Percentiles rank a stretch among this genome's conserved stretches.
phyloP scores from a whole-genome alignment of 1,284 basidiomycete species.

The Malassezia yamatoensis region DNA sequence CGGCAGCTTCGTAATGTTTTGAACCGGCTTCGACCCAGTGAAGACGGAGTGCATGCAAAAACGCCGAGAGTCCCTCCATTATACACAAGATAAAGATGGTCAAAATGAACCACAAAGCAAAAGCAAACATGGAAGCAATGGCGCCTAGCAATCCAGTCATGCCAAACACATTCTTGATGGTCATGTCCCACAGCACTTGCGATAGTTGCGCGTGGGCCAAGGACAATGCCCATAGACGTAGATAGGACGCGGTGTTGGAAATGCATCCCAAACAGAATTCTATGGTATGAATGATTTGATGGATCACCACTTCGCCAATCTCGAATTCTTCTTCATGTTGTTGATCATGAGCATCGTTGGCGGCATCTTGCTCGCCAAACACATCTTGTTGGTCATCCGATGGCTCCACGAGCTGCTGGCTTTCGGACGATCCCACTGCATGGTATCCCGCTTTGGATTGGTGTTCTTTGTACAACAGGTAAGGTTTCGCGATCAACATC shows the following conservation, averaged over 20 bases:
- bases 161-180: constrained; percentile 43
- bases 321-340: constrained; percentile 55
- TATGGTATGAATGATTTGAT: constrained; percentile 66
- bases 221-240: constrained; percentile 96
- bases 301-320: constrained; percentile 86
- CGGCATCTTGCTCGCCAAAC: constrained; percentile 18
- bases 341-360: constrained; percentile 27
- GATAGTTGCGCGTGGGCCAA: constrained; percentile 94
- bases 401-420: constrained; percentile 23
- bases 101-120: constrained; percentile 67
- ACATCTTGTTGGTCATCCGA: constrained; percentile 27
- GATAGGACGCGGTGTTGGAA: constrained; percentile 97
- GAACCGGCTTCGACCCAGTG: constrained; percentile 98
- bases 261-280: constrained; percentile 98
- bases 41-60: constrained; percentile 87
- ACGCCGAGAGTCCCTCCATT: constrained; percentile 71
- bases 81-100: constrained; percentile 64
- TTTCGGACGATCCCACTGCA: constrained; percentile 50
- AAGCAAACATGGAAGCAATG: constrained; percentile 60
- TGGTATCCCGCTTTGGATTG: constrained; percentile 69
- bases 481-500: constrained; percentile 90
- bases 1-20: constrained; percentile 86
- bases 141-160: constrained; percentile 51
- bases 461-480: constrained; percentile 81
- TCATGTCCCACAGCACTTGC: constrained; percentile 59